phyloP scores from a whole-genome alignment of 108 stramenopile species.

The Cyclotella baltica region DNA sequence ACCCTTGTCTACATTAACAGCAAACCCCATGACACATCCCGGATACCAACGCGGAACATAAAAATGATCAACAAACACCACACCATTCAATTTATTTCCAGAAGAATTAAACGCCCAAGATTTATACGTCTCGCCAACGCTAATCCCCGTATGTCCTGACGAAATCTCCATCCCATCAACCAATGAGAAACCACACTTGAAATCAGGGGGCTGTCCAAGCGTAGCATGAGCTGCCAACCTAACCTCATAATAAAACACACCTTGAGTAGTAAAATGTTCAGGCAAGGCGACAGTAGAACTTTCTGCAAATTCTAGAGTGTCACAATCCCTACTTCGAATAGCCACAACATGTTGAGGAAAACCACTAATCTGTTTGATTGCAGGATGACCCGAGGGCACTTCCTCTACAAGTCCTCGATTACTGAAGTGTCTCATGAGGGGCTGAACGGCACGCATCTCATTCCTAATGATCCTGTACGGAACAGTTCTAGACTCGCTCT shows the following conservation, averaged over 20 bases:
- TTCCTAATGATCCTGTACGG: not conserved
- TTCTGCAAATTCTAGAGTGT: not conserved
- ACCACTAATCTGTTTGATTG: slow-evolving; percentile 2
- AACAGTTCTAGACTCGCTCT: not conserved
- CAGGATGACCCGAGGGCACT: not conserved
- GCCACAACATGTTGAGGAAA: not conserved
- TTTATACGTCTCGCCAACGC: slow-evolving; percentile 12
- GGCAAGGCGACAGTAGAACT: not conserved
- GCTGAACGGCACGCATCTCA: no score
- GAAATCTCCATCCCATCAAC: slow-evolving; percentile 17
- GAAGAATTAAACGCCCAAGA: slow-evolving; percentile 25
- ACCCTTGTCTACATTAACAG: slow-evolving; percentile 27
- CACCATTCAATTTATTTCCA: slow-evolving; percentile 13
- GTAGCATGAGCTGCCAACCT: not conserved
- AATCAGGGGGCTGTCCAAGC: not conserved
- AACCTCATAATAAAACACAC: slow-evolving; percentile 14
- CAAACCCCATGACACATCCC: slow-evolving; percentile 24
- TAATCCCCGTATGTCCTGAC: not conserved
- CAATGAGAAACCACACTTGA: slow-evolving; percentile 23
- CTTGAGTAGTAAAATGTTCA: slow-evolving; percentile 2
- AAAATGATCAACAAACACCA: not conserved
- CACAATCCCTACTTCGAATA: not conserved
- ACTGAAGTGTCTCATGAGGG: no score
- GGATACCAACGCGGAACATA: slow-evolving; percentile 3
- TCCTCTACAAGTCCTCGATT: no score